These are phyloP conservation scores for Panicum miliaceum DNA, from an alignment of 176 grass and related monocot species.

Conservation along the genomic window DNA sequence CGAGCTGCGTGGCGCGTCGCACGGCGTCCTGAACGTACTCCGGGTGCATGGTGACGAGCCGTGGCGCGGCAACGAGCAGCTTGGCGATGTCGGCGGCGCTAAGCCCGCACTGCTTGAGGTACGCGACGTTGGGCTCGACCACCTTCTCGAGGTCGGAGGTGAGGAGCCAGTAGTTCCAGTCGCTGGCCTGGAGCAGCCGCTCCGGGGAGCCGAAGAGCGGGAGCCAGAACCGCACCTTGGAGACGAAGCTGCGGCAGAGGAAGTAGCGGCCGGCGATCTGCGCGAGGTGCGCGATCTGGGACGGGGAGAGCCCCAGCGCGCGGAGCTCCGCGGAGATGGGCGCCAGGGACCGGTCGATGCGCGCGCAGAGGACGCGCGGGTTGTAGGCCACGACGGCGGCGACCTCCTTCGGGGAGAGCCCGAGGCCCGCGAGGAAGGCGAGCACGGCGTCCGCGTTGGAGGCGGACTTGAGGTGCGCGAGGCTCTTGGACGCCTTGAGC, in stretches of 20 bases:
- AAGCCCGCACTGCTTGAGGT: conserved; percentile 54
- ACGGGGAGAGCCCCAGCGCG: conserved; percentile 52
- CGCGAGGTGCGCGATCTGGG: conserved; percentile 55
- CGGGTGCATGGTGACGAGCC: conserved; percentile 59
- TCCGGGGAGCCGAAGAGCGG: conserved; percentile 60
- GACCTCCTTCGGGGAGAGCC: conserved; percentile 51
- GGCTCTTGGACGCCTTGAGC: conserved; percentile 56
- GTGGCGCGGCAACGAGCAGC: conserved; percentile 52
- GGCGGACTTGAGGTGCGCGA: conserved; percentile 61
- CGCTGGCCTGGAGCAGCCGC: conserved; percentile 58
- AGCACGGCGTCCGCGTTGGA: conserved; percentile 59
- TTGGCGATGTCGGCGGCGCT: conserved; percentile 55
- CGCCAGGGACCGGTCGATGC: conserved; percentile 56
- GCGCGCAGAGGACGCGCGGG: conserved; percentile 60
- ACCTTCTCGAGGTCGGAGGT: conserved; percentile 63
- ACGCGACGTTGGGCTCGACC: conserved; percentile 57
- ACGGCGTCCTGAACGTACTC: conserved; percentile 58
- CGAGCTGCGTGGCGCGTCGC: conserved; percentile 48
- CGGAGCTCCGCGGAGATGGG: conserved; percentile 51
- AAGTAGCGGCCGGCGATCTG: conserved; percentile 51
- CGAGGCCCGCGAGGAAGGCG: conserved; percentile 50
- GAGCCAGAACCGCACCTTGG: conserved; percentile 68
- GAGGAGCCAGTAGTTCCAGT: conserved; percentile 69
- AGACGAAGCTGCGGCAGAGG: conserved; percentile 62
- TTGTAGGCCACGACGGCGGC: conserved; percentile 52